Evolutionary conservation across 345 rosid genomes (phyloP), one percentile per base, ranked within the genome.

Genomic region (Capsella bursapastoris): DNA sequence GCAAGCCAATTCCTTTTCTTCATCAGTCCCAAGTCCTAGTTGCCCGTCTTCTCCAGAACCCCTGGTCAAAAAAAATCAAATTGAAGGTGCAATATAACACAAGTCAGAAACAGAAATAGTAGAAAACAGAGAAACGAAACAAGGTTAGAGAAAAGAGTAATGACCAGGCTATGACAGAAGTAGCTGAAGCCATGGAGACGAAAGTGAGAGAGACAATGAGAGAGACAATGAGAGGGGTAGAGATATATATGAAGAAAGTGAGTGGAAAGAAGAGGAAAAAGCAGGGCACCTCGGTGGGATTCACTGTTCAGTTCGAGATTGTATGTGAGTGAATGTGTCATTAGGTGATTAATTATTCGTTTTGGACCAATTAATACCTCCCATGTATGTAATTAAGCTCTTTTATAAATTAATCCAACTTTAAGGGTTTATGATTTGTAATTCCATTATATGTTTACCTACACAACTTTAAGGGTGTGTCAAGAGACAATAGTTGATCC

Each of bases 11-110:
- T 92, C 93, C 70, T 83, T 90, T 66, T 90, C 98, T 75, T 90
- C 96, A 73, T 87, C 71, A 73, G 71, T 81, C 11, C 98, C 99
- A 59, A 92, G 82, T 47, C 99, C 98, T 67, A 96, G 73, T 65
- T 96, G 98, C 55, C 99, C 99, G 68, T 96, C 98, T 80, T 96
- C 99, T 50, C 98, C 98, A 12, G 98, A 73, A 47, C 99, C 99
- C 98, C 98, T 95, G 84, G 0, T 14, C 13, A 55, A 15, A 13
- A 43, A 22, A 37, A 43, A 74, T 57, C 32, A 51, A 56, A 43
- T 22, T 9, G 13, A 31, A 35, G 31, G 37, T 43, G 6, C 9
- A 41, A 22, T 45, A 70, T 45, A 70, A 56, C 50, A 67, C n/a
- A 72, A 52, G 69, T 72, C 8, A 66, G 29, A 63, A 34, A 16